Conservation (phyloP, 2,329 filamentous ascomycete genomes). For the Phymatotrichopsis omnivora region DNA sequence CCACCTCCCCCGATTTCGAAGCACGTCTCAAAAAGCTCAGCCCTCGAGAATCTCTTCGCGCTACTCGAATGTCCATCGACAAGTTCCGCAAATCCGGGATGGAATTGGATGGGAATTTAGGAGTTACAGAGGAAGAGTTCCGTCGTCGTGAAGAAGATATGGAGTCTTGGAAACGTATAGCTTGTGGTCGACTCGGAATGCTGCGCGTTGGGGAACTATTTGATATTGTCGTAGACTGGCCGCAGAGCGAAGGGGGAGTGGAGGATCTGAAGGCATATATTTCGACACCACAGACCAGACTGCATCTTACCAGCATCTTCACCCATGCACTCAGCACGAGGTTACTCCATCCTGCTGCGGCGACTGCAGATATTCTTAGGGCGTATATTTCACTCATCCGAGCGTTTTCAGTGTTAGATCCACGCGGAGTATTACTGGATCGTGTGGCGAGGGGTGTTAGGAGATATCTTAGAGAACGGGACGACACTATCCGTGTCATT, state of each 20-base stretch:
- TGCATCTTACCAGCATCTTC: conserved; percentile 61
- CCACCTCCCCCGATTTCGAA: conserved; percentile 16
- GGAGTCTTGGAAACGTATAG: conserved; percentile 61
- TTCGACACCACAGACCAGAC: conserved; percentile 56
- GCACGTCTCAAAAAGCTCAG: conserved; percentile 25
- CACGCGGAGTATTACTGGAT: conserved; percentile 55
- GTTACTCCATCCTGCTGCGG: conserved; percentile 60
- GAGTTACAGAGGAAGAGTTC: conserved; percentile 27
- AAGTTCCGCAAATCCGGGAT: conserved; percentile 33
- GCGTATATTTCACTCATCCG: conserved; percentile 58
- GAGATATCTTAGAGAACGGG: conserved; percentile 51
- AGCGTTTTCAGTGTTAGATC: conserved; percentile 52
- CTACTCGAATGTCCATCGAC: conserved; percentile 22
- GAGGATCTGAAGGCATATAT: conserved; percentile 57
- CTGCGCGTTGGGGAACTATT: conserved; percentile 63
- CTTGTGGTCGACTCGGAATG: conserved; percentile 52
- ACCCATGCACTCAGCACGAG: conserved; percentile 53
- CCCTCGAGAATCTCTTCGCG: conserved; percentile 26
- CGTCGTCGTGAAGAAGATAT: conserved; percentile 40
- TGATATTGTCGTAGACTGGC: conserved; percentile 69
- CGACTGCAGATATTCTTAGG: conserved; percentile 56
- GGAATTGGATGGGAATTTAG: conserved; percentile 29
- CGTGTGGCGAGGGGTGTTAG: conserved; percentile 56
- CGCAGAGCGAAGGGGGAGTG: conserved; percentile 58
- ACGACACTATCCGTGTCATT: conserved; percentile 56